A percentile compares a stretch with the other conserved stretches of the same genome.
Conservation (phyloP, 352 stramenopile genomes). For the Pythium diclinum region DNA sequence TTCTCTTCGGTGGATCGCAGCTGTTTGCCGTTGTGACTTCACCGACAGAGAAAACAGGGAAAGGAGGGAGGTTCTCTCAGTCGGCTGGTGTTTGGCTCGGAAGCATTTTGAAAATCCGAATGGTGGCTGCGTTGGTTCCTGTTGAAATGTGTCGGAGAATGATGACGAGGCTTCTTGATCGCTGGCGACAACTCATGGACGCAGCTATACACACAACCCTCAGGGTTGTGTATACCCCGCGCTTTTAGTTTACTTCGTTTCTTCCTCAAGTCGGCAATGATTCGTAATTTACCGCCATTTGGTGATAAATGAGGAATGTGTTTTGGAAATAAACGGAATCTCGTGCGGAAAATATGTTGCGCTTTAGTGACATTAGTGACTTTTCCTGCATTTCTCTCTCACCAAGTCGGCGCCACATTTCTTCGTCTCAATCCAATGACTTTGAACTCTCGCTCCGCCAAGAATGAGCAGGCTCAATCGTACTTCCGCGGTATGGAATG, state of each 20-base stretch:
- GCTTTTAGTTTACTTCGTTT: conserved; percentile 1
- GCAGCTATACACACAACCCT: conserved; percentile 1
- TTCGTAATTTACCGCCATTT: background rate
- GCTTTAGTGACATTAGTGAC: too few relatives aligned
- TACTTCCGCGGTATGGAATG: too few relatives aligned
- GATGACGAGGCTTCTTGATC: background rate
- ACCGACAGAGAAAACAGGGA: background rate
- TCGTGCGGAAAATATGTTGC: too few relatives aligned
- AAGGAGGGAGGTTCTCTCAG: background rate
- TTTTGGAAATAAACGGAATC: too few relatives aligned
- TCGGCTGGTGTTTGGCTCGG: background rate
- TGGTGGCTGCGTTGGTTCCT: background rate
- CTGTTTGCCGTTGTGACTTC: background rate
- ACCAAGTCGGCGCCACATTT: too few relatives aligned
- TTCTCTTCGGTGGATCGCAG: background rate
- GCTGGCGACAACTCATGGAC: background rate
- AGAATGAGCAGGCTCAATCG: too few relatives aligned
- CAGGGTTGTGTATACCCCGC: conserved; percentile 7
- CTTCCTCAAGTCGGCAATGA: background rate
- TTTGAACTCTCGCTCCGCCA: too few relatives aligned
- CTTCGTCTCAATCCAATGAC: too few relatives aligned
- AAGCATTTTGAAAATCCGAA: background rate
- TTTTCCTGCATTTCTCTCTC: too few relatives aligned
- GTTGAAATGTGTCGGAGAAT: background rate
- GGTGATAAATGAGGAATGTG: too few relatives aligned